Base-by-base conservation (phyloP, 2,329 filamentous ascomycete species). In the Aspergillus latus region DNA sequence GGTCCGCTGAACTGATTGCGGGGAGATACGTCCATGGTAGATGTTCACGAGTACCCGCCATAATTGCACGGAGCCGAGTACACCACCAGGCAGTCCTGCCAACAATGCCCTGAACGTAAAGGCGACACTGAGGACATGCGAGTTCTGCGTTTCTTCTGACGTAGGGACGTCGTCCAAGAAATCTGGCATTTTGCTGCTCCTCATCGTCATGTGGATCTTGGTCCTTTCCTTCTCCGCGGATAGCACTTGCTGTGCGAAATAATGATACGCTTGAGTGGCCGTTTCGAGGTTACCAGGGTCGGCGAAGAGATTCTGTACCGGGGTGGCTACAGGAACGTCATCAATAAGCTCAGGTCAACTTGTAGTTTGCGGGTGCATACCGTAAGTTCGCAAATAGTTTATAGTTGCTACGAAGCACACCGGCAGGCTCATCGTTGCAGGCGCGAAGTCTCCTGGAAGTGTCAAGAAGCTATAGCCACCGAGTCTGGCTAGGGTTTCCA, bases 361-460 rank as follows among this genome's bases (percentile, higher is more conserved):
- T 34, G 30, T 34, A 10, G 30, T 2, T 10, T 10, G 30, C 47
- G 21, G 43, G 26, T 37, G n/a, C 32, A 64, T 58, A 77, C 75
- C 73, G 60, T 72, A 63, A 44, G 62, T 59, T 48, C 67, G 62
- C 52, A 79, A 56, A 59, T 73, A 76, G 16, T 63, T 61, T 10
- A 71, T 65, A n/a, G 70, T 72, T 29, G 74, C 73, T 34, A 75
- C 76, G 56, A 79, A 72, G 48, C 74, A 76, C n/a, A 70, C 70
- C 2, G 77, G 77, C 13, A 79, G 64, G 44, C 68, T 67, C 49
- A 78, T 62, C 4, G 68, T 64, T 10, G 65, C 65, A n/a, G 75
- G 74, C 4, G 69, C 69, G 61, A 76, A 72, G 11, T 74, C 69
- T 1, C 50, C 56, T 1, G 74, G 74, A 4, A 76, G 64, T 5